Evolutionary conservation across 331 rosid genomes (phyloP).

Genomic region (Cydonia oblonga): DNA sequence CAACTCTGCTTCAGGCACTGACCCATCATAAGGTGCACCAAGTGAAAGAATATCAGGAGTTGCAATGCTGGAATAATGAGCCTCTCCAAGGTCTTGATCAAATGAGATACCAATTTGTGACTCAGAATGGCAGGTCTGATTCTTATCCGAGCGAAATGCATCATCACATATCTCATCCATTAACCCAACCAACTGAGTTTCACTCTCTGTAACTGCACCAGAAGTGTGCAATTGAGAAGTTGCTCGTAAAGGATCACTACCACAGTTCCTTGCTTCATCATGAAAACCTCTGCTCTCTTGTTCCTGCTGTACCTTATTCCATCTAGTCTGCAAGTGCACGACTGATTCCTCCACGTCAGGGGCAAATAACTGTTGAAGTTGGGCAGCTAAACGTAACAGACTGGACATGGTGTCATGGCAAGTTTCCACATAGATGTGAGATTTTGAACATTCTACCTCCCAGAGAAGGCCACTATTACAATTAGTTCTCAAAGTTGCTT

Average conservation of each 20-base stretch:
- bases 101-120: slow-evolving; percentile 29
- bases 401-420: slow-evolving; percentile 77
- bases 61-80: slow-evolving; percentile 19
- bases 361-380: slow-evolving; percentile 83
- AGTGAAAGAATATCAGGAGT: slow-evolving; percentile 34
- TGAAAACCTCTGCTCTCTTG: slow-evolving; percentile 40
- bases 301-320: slow-evolving; percentile 70
- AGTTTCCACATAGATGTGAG: slow-evolving; percentile 63
- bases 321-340: slow-evolving; percentile 87
- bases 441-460: slow-evolving; percentile 70
- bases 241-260: slow-evolving; percentile 24
- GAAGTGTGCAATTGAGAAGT: slow-evolving; percentile 34
- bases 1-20: slow-evolving; percentile 30
- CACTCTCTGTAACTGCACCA: slow-evolving; percentile 24
- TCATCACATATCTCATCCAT: slow-evolving; percentile 89
- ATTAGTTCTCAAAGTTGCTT: slow-evolving; percentile 67
- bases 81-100: slow-evolving; percentile 37
- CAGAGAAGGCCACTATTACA: slow-evolving; percentile 64
- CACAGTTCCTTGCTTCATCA: slow-evolving; percentile 20
- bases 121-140: slow-evolving; percentile 26
- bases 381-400: slow-evolving; percentile 68
- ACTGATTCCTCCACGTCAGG: slow-evolving; percentile 90
- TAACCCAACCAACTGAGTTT: slow-evolving; percentile 41
- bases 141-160: slow-evolving; percentile 46
- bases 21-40: slow-evolving; percentile 24